Base-by-base conservation (phyloP, 1,139 yeast species). In the Nakaseomyces sp. region DNA sequence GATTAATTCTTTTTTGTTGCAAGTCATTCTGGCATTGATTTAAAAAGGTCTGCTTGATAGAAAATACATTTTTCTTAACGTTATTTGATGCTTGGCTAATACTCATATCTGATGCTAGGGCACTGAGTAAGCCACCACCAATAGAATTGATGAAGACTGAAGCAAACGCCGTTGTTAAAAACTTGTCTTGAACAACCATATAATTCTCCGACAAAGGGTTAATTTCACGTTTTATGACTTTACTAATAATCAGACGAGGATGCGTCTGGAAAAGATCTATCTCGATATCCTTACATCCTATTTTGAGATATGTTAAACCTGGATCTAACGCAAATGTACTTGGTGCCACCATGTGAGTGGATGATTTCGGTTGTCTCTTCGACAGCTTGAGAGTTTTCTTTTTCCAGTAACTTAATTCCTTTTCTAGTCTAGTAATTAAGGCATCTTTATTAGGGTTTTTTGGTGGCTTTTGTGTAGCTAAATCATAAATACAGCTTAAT, bases 391-490 rank as follows among this genome's bases (percentile, higher is more conserved):
- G 42, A 2, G 64, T 60, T 37, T 54, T 53, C 13, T 50, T 51
- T 44, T 54, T 58, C 60, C 63, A 61, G 41, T 56, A 62, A 8
- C 52, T 57, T 15, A 60, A 43, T 39, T 62, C 66, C 22, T 54
- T 54, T 17, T 57, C 54, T 33, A 62, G 40, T 37, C 63, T 50
- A 35, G 55, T 45, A 17, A 62, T 60, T 15, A 50, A 49, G 5
- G 64, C 57, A 40, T 58, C 63, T 43, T 60, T 60, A 35, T 57
- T 56, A 2, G 62, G 58, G 40, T 54, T 55, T 40, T 55, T 57
- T 2, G 66, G 66, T n/a, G 58, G 55, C 12, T 45, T 37, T 46
- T 62, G 66, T 16, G 46, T 50, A 15, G 55, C 58, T 3, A 58
- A 52, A 43, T 61, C 65, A 47, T 63, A 62, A 4, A 57, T 43